A percentile compares a stretch with the other conserved stretches of the same genome.
Conservation (phyloP, 2,329 filamentous ascomycete genomes). For the Sporothrix humicola region DNA sequence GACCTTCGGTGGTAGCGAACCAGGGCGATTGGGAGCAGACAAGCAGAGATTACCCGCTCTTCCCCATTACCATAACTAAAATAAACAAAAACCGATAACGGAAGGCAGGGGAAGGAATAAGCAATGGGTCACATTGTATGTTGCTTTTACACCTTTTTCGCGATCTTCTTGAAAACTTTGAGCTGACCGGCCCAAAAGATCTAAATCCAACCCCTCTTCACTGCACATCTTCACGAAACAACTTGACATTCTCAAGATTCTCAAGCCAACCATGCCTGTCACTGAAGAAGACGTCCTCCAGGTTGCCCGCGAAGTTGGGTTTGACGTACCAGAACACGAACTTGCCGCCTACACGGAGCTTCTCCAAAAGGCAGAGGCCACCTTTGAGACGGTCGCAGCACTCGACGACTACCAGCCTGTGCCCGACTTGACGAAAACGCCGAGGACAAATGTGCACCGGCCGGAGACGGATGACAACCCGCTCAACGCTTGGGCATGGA, state of each 20-base stretch:
- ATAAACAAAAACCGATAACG: no score
- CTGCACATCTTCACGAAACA: neutral
- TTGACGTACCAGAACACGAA: slow-evolving; percentile 41
- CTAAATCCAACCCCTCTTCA: neutral
- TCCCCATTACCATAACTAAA: neutral
- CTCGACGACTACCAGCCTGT: slow-evolving; percentile 45
- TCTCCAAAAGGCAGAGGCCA: slow-evolving; percentile 33
- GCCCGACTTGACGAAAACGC: slow-evolving; percentile 33
- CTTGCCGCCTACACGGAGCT: slow-evolving; percentile 43
- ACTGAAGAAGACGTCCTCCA: slow-evolving; percentile 38
- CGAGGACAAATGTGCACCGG: slow-evolving; percentile 43
- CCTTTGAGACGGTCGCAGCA: slow-evolving; percentile 33
- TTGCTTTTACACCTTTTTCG: no score
- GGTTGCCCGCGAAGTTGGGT: slow-evolving; percentile 42
- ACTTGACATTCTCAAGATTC: no score
- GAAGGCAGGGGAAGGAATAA: no score
- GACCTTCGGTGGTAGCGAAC: neutral
- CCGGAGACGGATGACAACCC: slow-evolving; percentile 45
- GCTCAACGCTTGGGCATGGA: slow-evolving; percentile 53
- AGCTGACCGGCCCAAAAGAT: no score
- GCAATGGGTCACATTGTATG: no score
- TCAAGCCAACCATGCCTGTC: no score
- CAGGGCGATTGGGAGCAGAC: neutral
- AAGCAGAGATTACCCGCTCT: neutral
- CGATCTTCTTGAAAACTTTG: no score